Evolutionary conservation across 768 basidiomycete genomes (phyloP).

Genomic region (Lactifluus subvellereus): DNA sequence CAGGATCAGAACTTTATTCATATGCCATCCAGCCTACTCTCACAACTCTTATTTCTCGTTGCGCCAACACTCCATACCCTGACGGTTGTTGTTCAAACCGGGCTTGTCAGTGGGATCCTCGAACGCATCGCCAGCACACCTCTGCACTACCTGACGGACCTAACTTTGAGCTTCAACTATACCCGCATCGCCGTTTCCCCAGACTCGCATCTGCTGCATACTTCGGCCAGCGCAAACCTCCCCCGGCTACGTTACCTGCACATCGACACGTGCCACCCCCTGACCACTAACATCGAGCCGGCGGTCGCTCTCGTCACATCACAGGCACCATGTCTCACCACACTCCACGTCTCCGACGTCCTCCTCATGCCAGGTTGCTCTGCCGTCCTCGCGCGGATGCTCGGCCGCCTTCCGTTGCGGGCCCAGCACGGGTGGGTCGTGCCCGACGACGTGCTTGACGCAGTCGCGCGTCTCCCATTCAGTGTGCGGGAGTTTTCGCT

Average conservation of each 20-base stretch:
- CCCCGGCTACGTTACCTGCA: constrained; percentile 15
- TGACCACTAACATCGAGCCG: constrained; percentile 9
- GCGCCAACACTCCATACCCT: constrained; percentile 16
- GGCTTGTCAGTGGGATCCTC: not conserved
- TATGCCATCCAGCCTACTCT: not conserved
- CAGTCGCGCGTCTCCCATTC: constrained; percentile 5
- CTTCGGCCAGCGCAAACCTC: not conserved
- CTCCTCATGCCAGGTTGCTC: constrained; percentile 19
- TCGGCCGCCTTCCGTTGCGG: constrained; percentile 19
- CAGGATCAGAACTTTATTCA: not conserved
- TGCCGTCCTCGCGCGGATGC: constrained; percentile 16
- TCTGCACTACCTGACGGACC: constrained; percentile 7
- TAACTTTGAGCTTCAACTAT: constrained; percentile 11
- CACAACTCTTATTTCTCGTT: constrained; percentile 8
- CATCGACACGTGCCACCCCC: constrained; percentile 2
- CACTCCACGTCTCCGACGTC: constrained; percentile 10
- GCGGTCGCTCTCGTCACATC: constrained; percentile 3
- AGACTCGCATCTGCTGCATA: not conserved
- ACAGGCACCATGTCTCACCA: constrained; percentile 5
- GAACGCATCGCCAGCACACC: constrained; percentile 3
- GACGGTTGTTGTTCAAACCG: constrained; percentile 6
- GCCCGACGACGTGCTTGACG: not conserved
- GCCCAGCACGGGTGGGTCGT: constrained; percentile 13
- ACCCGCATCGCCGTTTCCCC: constrained; percentile 7
- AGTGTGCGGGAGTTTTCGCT: constrained; percentile 7